A percentile compares a stretch with the other conserved stretches of the same genome.
Conservation (phyloP, 2,329 filamentous ascomycete species). For the Ceratocystis smalleyi region DNA sequence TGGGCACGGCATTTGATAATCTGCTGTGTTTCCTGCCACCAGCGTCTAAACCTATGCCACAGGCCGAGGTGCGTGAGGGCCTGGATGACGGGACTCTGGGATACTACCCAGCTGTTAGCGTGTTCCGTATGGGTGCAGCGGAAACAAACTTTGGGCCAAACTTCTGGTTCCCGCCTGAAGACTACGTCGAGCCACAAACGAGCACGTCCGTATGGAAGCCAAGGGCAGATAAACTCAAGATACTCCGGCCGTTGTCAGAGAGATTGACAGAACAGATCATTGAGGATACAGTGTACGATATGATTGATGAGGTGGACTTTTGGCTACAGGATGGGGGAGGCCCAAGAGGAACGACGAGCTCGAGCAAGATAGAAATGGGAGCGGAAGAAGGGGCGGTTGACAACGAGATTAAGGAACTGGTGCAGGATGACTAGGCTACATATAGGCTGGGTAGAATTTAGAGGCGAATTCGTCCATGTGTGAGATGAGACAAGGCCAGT, state of each 20-base stretch:
- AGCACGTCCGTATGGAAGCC: constrained; percentile 15
- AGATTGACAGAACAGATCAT: constrained; percentile 86
- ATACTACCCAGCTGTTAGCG: constrained; percentile 86
- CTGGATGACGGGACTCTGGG: constrained; percentile 90
- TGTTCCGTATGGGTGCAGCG: constrained; percentile 78
- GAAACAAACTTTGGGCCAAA: constrained; percentile 89
- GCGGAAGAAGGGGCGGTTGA: constrained; percentile 31
- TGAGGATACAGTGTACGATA: constrained; percentile 83
- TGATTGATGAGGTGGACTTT: constrained; percentile 88
- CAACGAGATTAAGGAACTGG: constrained; percentile 46
- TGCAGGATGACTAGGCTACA: constrained; percentile 40
- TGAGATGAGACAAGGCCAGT: neutral
- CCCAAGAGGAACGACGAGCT: constrained; percentile 25
- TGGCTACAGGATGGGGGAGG: constrained; percentile 54
- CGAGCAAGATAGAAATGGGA: constrained; percentile 29
- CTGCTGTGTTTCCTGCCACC: constrained; percentile 84
- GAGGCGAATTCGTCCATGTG: neutral
- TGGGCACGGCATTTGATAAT: constrained; percentile 78
- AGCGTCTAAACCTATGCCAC: constrained; percentile 54
- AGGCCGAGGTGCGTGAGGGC: constrained; percentile 64
- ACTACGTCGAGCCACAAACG: constrained; percentile 29
- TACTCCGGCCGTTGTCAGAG: constrained; percentile 28
- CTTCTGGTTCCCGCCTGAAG: constrained; percentile 74
- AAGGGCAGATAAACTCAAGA: neutral
- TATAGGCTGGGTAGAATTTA: constrained; percentile 8